These are phyloP conservation scores for Lactifluus piperatus DNA, from an alignment of 768 basidiomycete genomes.

Conservation along the genomic window DNA sequence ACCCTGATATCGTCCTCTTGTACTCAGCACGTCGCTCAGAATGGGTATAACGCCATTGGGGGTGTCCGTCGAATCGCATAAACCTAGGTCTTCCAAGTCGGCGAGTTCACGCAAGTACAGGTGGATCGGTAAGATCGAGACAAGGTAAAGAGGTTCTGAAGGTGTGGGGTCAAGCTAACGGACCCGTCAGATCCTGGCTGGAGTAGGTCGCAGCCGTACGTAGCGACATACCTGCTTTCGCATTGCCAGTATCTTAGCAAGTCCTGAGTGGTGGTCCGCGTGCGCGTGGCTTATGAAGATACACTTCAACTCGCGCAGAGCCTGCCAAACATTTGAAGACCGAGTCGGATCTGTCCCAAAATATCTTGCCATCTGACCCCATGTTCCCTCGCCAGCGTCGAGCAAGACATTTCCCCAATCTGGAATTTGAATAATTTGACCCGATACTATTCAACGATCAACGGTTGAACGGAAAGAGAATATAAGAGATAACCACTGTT, in stretches of 20 bases:
- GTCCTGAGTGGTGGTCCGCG: slow-evolving; percentile 86
- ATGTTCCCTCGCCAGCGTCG: slow-evolving; percentile 88
- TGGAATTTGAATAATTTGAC: slow-evolving; percentile 72
- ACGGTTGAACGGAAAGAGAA: background rate
- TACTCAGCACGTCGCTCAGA: slow-evolving; percentile 23
- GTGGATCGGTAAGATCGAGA: slow-evolving; percentile 48
- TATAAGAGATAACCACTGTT: slow-evolving; percentile 48
- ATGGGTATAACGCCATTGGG: slow-evolving; percentile 42
- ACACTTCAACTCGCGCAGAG: slow-evolving; percentile 63
- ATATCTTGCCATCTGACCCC: slow-evolving; percentile 76
- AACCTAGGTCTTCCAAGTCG: slow-evolving; percentile 63
- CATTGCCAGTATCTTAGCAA: slow-evolving; percentile 63
- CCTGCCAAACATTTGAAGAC: slow-evolving; percentile 40
- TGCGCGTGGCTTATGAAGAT: slow-evolving; percentile 88
- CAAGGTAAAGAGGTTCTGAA: slow-evolving; percentile 57
- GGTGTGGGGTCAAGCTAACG: slow-evolving; percentile 56
- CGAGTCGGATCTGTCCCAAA: slow-evolving; percentile 46
- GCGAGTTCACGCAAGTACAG: slow-evolving; percentile 65
- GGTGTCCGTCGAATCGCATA: slow-evolving; percentile 36
- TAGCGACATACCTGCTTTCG: slow-evolving; percentile 48
- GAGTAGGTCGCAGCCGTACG: background rate
- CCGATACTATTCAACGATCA: slow-evolving; percentile 44
- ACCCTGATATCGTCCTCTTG: background rate
- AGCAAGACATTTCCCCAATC: slow-evolving; percentile 65
- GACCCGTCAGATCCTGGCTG: background rate